These are phyloP conservation scores for Candida nemodendra DNA, from an alignment of 805 yeast genomes.

Conservation along the genomic window DNA sequence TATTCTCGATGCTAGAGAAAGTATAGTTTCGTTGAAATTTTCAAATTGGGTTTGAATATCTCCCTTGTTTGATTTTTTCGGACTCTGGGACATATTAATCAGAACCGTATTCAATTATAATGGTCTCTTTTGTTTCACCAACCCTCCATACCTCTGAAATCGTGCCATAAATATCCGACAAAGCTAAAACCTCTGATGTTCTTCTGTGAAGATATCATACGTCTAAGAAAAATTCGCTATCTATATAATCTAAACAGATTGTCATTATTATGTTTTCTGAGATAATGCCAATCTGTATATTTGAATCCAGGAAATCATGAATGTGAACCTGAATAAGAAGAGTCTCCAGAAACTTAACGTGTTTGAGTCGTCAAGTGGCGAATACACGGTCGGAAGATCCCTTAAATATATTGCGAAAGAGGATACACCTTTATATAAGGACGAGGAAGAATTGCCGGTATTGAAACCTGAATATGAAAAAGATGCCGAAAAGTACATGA, in stretches of 20 bases:
- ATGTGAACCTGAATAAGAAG: constrained; percentile 11
- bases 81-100: too few species aligned
- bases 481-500: constrained; percentile 12
- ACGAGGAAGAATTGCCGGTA: constrained; percentile 7
- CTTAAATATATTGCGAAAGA: constrained; percentile 12
- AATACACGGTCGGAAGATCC: constrained; percentile 12
- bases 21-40: constrained; percentile 21
- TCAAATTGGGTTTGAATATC: constrained; percentile 13
- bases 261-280: not conserved
- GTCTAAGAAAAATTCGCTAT: too few species aligned
- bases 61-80: too few species aligned
- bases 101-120: too few species aligned
- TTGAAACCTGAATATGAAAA: constrained; percentile 14
- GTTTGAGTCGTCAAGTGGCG: constrained; percentile 20
- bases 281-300: not conserved
- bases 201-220: too few species aligned
- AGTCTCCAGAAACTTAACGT: constrained; percentile 13
- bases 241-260: too few species aligned
- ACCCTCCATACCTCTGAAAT: too few species aligned
- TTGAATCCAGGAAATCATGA: constrained; percentile 7
- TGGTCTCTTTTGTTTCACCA: too few species aligned
- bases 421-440: constrained; percentile 7
- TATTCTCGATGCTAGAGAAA: constrained; percentile 37
- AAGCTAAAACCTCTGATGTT: too few species aligned
- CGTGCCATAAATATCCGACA: too few species aligned